A percentile compares a stretch with the other conserved stretches of the same genome.
phyloP scores from a whole-genome alignment of 176 grass and related monocot species.

The Phyllostachys edulis region DNA sequence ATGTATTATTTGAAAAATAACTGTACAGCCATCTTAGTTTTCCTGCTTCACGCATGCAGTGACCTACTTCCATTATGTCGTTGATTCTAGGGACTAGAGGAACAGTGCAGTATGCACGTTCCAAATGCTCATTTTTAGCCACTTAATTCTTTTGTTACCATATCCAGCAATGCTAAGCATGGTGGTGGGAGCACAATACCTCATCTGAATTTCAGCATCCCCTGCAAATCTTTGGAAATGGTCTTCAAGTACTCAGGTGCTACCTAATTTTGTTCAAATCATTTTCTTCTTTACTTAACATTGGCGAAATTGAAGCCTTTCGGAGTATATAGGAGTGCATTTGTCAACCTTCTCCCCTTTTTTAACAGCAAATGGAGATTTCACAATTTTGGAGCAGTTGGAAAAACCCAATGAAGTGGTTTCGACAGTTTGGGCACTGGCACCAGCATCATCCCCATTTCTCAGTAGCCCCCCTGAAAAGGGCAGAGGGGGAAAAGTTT shows the following conservation, averaged over 20 bases:
- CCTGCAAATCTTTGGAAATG: conserved; percentile 62
- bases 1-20: neutral
- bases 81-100: conserved; percentile 8
- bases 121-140: neutral
- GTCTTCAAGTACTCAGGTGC: conserved; percentile 79
- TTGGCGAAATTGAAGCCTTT: neutral
- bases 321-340: conserved; percentile 3
- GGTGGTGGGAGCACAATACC: conserved; percentile 87
- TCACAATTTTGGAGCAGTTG: conserved; percentile 52
- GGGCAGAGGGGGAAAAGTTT: conserved; percentile 35
- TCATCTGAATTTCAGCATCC: conserved; percentile 90
- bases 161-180: conserved; percentile 92
- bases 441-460: conserved; percentile 41
- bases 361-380: conserved; percentile 48
- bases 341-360: conserved; percentile 12
- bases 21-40: neutral
- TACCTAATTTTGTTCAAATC: conserved; percentile 4
- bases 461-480: conserved; percentile 18
- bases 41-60: neutral
- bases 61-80: neutral
- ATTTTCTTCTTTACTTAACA: neutral
- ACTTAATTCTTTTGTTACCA: conserved; percentile 20
- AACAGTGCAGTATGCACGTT: neutral
- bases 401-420: conserved; percentile 76
- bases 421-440: conserved; percentile 71